These are phyloP conservation scores for Lachancea fermentati DNA, from an alignment of 805 yeast genomes.

Conservation along the genomic window DNA sequence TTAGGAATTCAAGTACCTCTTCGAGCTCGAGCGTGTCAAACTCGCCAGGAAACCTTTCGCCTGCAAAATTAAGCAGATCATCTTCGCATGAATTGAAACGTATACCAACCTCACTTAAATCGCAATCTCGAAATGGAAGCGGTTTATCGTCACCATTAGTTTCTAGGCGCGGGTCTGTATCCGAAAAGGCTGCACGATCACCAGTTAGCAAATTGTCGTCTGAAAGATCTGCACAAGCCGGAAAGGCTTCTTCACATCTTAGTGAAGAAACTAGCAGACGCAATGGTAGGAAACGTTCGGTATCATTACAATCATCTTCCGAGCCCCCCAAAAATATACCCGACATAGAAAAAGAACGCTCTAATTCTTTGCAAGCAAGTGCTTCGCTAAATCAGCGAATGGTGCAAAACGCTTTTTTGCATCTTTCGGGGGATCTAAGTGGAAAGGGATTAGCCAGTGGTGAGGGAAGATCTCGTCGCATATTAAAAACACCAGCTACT, in stretches of 20 bases:
- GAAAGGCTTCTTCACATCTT: neutral
- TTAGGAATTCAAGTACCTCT: constrained; percentile 9
- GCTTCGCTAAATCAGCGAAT: constrained; percentile 25
- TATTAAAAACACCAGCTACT: neutral
- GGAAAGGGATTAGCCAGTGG: constrained; percentile 1
- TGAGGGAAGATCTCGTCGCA: neutral
- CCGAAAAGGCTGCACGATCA: constrained; percentile 7
- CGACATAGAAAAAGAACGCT: constrained; percentile 12
- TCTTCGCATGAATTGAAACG: constrained; percentile 15
- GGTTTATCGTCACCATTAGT: constrained; percentile 13
- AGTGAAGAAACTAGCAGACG: neutral
- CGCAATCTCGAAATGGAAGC: constrained; percentile 8
- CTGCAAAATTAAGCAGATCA: constrained; percentile 18
- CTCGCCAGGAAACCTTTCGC: constrained; percentile 17
- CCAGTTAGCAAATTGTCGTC: constrained; percentile 4
- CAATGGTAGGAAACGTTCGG: constrained; percentile 21
- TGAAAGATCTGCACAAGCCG: constrained; percentile 1
- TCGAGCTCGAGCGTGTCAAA: constrained; percentile 13
- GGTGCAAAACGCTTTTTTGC: constrained; percentile 22
- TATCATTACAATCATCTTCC: constrained; percentile 29
- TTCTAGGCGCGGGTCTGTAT: constrained; percentile 17
- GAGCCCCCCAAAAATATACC: constrained; percentile 1
- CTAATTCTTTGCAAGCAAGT: constrained; percentile 29
- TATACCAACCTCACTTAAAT: constrained; percentile 13
- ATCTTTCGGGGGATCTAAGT: constrained; percentile 7